These are phyloP conservation scores for Bothriochloa decipiens DNA, from an alignment of 176 grass and related monocot genomes.

Conservation along the genomic window DNA sequence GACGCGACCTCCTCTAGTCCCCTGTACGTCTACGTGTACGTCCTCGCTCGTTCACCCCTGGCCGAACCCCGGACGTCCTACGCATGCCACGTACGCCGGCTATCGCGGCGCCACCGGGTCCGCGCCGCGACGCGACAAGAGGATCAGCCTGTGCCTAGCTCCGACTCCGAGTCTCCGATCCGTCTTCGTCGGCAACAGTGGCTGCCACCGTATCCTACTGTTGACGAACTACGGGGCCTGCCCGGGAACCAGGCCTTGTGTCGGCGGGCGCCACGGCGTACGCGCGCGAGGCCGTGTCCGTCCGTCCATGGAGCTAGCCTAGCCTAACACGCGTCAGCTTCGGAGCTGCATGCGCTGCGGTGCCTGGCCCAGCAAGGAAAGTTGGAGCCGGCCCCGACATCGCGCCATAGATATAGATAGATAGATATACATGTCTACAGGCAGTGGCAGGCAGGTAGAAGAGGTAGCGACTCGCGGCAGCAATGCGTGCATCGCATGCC, in stretches of 20 bases:
- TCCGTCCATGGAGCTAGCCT: too few relatives aligned
- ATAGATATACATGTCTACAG: not conserved
- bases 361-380: conserved; percentile 5
- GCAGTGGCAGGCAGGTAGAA: not conserved
- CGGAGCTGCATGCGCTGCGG: not conserved
- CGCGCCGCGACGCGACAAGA: not conserved
- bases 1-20: not conserved
- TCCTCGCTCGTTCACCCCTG: too few relatives aligned
- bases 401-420: not conserved
- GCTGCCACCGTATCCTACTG: not conserved
- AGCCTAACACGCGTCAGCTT: too few relatives aligned
- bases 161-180: too few relatives aligned
- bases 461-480: not conserved
- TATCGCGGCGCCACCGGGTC: not conserved
- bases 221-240: not conserved
- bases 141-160: too few relatives aligned
- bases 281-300: not conserved
- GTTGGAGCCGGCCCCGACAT: too few relatives aligned
- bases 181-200: too few relatives aligned
- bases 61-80: not conserved
- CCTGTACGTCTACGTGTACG: too few relatives aligned
- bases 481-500: not conserved
- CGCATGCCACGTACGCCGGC: not conserved
- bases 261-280: not conserved
- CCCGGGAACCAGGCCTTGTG: not conserved